Evolutionary conservation across 192 early-diverging fungal species (phyloP).

Genomic region (Umbelopsis sp.): DNA sequence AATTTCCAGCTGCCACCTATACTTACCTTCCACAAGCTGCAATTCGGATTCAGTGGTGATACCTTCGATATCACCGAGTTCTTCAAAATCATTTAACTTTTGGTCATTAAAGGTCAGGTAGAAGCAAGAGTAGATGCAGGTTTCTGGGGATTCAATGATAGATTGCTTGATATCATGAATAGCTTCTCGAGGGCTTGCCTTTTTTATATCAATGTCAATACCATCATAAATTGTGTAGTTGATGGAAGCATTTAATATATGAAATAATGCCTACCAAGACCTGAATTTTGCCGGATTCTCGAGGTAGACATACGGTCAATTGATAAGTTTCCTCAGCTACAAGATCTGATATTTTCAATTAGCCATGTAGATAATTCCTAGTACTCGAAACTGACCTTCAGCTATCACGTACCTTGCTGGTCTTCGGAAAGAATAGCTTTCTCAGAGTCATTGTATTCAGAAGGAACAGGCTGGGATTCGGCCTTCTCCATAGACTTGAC

Average conservation of each 20-base stretch:
- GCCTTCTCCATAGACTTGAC: background rate
- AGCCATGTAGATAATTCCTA: background rate
- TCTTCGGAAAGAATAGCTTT: background rate
- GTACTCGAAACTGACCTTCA: background rate
- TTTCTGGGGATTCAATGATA: constrained; percentile 83
- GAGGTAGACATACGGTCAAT: constrained; percentile 54
- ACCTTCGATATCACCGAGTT: constrained; percentile 71
- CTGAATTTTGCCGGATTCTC: constrained; percentile 44
- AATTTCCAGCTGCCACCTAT: background rate
- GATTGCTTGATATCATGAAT: constrained; percentile 88
- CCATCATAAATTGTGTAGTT: background rate
- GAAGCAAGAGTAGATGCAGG: constrained; percentile 90
- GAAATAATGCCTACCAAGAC: constrained; percentile 43
- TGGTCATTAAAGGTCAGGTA: constrained; percentile 73
- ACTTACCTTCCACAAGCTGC: constrained; percentile 68
- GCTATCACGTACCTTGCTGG: background rate
- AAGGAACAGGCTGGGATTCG: background rate
- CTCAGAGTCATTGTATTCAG: background rate
- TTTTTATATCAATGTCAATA: background rate
- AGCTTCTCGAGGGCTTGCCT: constrained; percentile 72
- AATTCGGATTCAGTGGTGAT: constrained; percentile 67
- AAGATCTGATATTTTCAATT: background rate
- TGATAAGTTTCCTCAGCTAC: constrained; percentile 53
- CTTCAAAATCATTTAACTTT: constrained; percentile 75
- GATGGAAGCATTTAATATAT: too few species aligned